Conservation (phyloP, 169 alveolate species). For the Plasmodium vivax region DNA sequence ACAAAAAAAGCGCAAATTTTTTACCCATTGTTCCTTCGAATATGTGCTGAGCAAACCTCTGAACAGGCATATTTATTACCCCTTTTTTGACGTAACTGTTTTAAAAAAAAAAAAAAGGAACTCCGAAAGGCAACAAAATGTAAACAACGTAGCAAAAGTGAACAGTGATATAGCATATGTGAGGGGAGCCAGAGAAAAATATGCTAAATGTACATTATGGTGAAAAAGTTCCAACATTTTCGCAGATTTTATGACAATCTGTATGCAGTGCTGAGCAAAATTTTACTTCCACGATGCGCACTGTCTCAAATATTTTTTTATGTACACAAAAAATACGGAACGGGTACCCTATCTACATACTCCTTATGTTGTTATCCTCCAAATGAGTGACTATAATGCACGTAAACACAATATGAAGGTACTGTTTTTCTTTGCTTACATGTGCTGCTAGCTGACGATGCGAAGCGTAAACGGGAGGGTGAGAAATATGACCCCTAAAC, state of each 20-base stretch:
- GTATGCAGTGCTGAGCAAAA: neutral
- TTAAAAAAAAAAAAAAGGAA: neutral
- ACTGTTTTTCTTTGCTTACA: neutral
- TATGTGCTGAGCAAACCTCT: too few species aligned
- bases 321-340: neutral
- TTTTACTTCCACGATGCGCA: neutral
- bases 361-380: neutral
- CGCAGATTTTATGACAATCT: neutral
- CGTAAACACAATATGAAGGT: neutral
- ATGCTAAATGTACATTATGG: neutral
- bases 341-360: neutral
- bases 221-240: neutral
- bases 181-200: neutral
- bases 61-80: neutral
- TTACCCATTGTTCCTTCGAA: too few species aligned
- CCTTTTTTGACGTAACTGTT: neutral
- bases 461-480: too few species aligned
- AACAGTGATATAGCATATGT: neutral
- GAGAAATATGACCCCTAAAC: too few species aligned
- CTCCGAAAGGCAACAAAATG: neutral
- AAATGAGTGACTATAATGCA: neutral
- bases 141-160: neutral
- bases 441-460: too few species aligned
- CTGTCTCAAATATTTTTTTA: too few species aligned
- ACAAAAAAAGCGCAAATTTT: neutral